Conservation (phyloP, 768 basidiomycete species). For the Kwoniella newhampshirensis region DNA sequence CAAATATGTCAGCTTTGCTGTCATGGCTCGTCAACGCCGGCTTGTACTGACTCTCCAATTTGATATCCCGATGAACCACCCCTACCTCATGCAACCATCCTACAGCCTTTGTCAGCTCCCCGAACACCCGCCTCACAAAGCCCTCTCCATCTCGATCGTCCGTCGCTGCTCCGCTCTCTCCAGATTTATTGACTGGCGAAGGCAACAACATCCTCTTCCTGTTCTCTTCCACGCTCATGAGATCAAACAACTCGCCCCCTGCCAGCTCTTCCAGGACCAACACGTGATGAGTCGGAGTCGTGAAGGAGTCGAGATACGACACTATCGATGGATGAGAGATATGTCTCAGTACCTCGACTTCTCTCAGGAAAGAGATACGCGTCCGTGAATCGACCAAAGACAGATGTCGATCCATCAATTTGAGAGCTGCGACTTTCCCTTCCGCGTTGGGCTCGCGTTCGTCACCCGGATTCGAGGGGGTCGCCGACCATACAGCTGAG, state of each 20-base stretch:
- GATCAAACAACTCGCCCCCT: slow-evolving; percentile 78
- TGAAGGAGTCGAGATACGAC: slow-evolving; percentile 67
- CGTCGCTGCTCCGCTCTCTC: neutral
- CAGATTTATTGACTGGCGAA: slow-evolving; percentile 7
- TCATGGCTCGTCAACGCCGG: slow-evolving; percentile 2
- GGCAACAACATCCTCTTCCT: slow-evolving; percentile 54
- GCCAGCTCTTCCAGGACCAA: slow-evolving; percentile 72
- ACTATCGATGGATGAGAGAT: slow-evolving; percentile 80
- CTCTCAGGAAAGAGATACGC: slow-evolving; percentile 72
- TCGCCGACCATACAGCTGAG: slow-evolving; percentile 48
- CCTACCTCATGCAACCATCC: slow-evolving; percentile 84
- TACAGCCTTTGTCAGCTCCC: slow-evolving; percentile 73
- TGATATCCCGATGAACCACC: slow-evolving; percentile 86
- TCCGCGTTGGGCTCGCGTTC: neutral
- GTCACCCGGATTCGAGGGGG: slow-evolving; percentile 22
- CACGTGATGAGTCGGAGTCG: slow-evolving; percentile 70
- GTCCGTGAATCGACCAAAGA: slow-evolving; percentile 67
- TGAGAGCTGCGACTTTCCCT: slow-evolving; percentile 57
- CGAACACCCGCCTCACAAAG: slow-evolving; percentile 68
- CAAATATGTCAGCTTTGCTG: too few relatives aligned
- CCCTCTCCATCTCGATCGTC: slow-evolving; percentile 32
- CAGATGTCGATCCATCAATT: slow-evolving; percentile 58
- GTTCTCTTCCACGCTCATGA: slow-evolving; percentile 60
- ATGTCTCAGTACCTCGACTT: slow-evolving; percentile 80
- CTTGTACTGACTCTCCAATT: slow-evolving; percentile 64